Evolutionary conservation across 1,284 basidiomycete genomes (phyloP).

Genomic region (Xanthoconium separans): DNA sequence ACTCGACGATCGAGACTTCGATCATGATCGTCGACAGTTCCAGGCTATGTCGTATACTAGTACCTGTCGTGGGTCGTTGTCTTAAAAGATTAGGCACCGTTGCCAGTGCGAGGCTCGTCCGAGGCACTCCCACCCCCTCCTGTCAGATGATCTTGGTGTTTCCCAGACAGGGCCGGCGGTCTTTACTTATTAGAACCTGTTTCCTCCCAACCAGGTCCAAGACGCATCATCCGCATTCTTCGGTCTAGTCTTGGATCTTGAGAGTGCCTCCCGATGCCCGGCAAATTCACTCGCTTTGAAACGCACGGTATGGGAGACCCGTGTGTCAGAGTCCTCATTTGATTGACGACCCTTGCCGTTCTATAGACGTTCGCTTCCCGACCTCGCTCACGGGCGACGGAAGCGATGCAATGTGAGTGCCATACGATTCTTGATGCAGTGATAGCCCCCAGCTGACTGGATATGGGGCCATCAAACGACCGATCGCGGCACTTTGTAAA

Average conservation of each 20-base stretch:
- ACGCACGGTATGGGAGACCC: slow-evolving; percentile 26
- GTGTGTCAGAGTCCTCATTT: not conserved
- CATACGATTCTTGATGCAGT: too few relatives aligned
- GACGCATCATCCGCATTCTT: not conserved
- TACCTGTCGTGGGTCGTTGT: too few relatives aligned
- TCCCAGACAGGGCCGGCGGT: too few relatives aligned
- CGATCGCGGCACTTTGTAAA: not conserved
- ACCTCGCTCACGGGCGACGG: slow-evolving; percentile 57
- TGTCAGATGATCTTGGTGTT: too few relatives aligned
- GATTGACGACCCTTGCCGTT: not conserved
- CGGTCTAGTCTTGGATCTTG: not conserved
- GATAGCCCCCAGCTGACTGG: too few relatives aligned
- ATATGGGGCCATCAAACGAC: not conserved
- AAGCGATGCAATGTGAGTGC: slow-evolving; percentile 53
- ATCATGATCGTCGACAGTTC: slow-evolving; percentile 12
- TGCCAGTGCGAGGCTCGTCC: too few relatives aligned
- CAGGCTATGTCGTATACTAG: not conserved
- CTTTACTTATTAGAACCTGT: too few relatives aligned
- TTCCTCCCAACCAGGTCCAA: slow-evolving; percentile 8
- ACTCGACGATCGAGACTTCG: slow-evolving; percentile 12
- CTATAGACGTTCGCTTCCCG: slow-evolving; percentile 40
- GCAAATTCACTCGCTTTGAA: slow-evolving; percentile 32
- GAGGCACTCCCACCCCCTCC: too few relatives aligned
- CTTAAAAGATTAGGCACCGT: too few relatives aligned
- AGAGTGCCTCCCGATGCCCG: not conserved